Percentiles rank a stretch among this genome's conserved stretches.
phyloP scores from a whole-genome alignment of 495 filamentous ascomycete species.

The Penicillium cosmopolitanum region DNA sequence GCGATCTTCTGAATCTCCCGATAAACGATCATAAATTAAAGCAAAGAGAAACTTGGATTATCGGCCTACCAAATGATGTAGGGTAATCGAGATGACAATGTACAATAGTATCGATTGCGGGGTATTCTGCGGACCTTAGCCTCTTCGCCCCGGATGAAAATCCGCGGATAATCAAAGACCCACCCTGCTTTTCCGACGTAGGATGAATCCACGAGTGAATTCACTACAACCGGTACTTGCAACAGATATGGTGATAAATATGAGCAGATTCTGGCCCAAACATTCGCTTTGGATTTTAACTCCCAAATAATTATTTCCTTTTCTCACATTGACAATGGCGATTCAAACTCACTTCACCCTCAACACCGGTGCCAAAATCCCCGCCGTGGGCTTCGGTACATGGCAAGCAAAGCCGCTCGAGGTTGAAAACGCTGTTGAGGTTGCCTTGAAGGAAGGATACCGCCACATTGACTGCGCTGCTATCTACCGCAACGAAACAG shows the following conservation, averaged over 20 bases:
- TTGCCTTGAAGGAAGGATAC: conserved; percentile 63
- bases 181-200: conserved; percentile 4
- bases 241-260: conserved; percentile 1
- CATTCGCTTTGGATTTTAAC: neutral
- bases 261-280: neutral
- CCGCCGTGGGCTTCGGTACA: conserved; percentile 39
- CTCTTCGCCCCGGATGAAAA: neutral
- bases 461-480: conserved; percentile 73
- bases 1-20: neutral
- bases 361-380: conserved; percentile 48
- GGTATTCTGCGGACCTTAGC: neutral
- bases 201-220: neutral
- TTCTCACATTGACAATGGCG: conserved; percentile 29
- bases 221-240: neutral
- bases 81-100: neutral
- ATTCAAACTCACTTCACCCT: conserved; percentile 44
- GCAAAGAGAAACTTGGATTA: neutral
- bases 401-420: conserved; percentile 41
- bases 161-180: conserved; percentile 2
- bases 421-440: conserved; percentile 40
- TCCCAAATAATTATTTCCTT: neutral
- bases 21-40: neutral
- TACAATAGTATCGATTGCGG: neutral
- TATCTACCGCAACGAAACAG: conserved; percentile 70
- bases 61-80: neutral